A percentile compares a stretch with the other conserved stretches of the same genome.
Conservation (phyloP, 768 basidiomycete species). For the Lactifluus piperatus region DNA sequence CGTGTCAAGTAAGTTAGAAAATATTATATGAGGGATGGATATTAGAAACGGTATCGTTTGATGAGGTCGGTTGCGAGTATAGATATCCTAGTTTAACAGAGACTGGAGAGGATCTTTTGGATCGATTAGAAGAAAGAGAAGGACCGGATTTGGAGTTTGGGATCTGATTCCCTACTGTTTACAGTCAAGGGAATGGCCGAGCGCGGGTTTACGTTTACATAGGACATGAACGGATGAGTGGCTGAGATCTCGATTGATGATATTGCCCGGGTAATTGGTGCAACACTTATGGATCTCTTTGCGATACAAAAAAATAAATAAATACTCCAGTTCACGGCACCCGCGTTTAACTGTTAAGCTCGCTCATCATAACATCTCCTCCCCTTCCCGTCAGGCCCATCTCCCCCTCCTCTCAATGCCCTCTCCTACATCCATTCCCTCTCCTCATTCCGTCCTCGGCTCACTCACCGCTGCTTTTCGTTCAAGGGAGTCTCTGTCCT, state of each 20-base stretch:
- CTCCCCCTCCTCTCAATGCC: not conserved
- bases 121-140: constrained; percentile 9
- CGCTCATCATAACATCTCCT: not conserved
- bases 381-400: too few relatives aligned
- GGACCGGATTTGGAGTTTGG: not conserved
- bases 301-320: constrained; percentile 5
- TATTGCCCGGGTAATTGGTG: not conserved
- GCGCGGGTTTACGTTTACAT: constrained; percentile 13
- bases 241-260: constrained; percentile 11
- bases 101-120: not conserved
- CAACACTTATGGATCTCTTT: too few relatives aligned
- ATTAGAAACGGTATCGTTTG: not conserved
- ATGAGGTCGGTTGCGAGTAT: not conserved
- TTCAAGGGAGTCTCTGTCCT: constrained; percentile 11
- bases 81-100: too few relatives aligned
- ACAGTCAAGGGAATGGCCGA: constrained; percentile 8
- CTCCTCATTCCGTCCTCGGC: constrained; percentile 4
- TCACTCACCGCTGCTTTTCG: constrained; percentile 15
- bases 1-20: too few relatives aligned
- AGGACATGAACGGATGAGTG: not conserved
- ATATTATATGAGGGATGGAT: too few relatives aligned
- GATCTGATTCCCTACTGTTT: not conserved
- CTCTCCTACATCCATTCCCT: not conserved
- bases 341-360: constrained; percentile 11
- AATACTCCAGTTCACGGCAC: constrained; percentile 1